Evolutionary conservation across 495 filamentous ascomycete genomes (phyloP).

Genomic region (Cercophora scortea): DNA sequence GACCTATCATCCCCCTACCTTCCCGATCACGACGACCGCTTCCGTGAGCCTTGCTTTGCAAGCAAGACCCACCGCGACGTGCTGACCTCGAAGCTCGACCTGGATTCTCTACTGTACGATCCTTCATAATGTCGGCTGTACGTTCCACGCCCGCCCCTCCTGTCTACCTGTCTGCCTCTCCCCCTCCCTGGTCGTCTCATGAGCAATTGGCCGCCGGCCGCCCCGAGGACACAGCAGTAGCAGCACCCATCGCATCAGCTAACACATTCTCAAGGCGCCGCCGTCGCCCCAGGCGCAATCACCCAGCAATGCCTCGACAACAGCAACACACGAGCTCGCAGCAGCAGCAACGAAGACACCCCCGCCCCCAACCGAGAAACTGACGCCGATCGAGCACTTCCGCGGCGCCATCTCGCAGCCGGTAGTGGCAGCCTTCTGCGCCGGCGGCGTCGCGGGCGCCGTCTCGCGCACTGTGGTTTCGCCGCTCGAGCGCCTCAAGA

Average conservation of each 20-base stretch:
- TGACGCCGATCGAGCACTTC: conserved; percentile 19
- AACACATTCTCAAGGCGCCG: conserved; percentile 6
- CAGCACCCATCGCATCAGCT: too few relatives aligned
- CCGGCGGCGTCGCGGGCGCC: conserved; percentile 94
- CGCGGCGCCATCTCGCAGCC: conserved; percentile 59
- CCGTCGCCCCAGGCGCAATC: not conserved
- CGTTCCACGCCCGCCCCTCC: conserved; percentile 2
- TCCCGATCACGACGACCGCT: not conserved
- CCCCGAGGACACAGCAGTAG: too few relatives aligned
- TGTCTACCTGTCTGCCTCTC: not conserved
- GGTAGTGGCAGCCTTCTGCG: conserved; percentile 83
- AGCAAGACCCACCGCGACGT: not conserved
- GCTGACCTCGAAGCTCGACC: not conserved
- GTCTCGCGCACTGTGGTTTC: conserved; percentile 95
- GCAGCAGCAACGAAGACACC: not conserved
- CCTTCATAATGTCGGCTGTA: conserved; percentile 27
- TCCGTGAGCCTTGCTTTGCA: not conserved
- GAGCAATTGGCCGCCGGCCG: too few relatives aligned
- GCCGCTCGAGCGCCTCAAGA: conserved; percentile 90
- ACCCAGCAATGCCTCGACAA: not conserved
- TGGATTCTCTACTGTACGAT: conserved; percentile 1
- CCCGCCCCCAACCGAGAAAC: conserved; percentile 1
- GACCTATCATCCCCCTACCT: not conserved
- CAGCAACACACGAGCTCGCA: not conserved
- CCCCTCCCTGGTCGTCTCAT: not conserved